Conservation (phyloP, 768 basidiomycete genomes). For the Suillus brevipes region DNA sequence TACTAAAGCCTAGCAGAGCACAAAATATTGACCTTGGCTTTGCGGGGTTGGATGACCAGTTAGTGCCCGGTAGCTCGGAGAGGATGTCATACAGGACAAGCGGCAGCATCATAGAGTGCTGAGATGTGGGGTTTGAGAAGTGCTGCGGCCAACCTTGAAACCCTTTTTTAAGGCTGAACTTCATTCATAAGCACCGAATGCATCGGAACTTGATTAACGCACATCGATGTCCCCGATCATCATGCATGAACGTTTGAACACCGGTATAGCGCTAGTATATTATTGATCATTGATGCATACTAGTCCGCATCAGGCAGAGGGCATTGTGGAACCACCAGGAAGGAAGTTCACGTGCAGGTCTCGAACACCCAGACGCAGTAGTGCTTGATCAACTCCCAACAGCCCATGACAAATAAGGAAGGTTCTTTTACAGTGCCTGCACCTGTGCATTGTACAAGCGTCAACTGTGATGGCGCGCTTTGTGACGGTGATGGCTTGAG, state of each 20-base stretch:
- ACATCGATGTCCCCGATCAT: background rate
- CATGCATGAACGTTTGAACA: background rate
- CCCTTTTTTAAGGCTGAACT: background rate
- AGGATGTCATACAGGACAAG: slow-evolving; percentile 40
- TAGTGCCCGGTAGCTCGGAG: slow-evolving; percentile 28
- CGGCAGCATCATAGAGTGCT: slow-evolving; percentile 18
- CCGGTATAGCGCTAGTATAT: background rate
- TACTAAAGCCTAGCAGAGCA: background rate
- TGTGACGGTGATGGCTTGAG: background rate
- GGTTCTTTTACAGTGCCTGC: background rate
- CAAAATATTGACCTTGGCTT: slow-evolving; percentile 34
- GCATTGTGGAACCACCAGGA: background rate
- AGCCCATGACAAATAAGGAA: background rate
- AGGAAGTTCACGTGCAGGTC: background rate
- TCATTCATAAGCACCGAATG: background rate
- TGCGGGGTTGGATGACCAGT: slow-evolving; percentile 39
- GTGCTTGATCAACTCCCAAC: background rate
- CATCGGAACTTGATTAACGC: background rate
- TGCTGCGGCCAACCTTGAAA: background rate
- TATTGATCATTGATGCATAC: background rate
- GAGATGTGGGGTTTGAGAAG: background rate
- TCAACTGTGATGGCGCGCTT: background rate
- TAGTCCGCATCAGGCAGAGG: background rate
- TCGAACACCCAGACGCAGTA: background rate
- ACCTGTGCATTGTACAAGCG: background rate